These are phyloP conservation scores for Scheffersomyces lignicola DNA, from an alignment of 1,139 yeast species.

Conservation along the genomic window DNA sequence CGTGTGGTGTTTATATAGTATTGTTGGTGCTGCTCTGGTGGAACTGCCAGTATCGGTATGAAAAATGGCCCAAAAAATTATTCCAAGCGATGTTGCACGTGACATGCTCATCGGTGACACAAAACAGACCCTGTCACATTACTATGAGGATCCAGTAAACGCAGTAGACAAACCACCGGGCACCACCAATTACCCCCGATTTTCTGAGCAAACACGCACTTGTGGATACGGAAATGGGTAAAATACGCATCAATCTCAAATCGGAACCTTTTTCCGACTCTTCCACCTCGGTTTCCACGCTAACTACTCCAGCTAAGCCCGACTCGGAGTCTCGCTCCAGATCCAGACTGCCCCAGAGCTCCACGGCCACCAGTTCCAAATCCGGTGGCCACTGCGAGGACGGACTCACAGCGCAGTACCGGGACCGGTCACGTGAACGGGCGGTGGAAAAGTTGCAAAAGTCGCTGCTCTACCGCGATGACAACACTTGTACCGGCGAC, in stretches of 20 bases:
- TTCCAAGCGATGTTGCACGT: slow-evolving; percentile 5
- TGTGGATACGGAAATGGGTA: slow-evolving; percentile 2
- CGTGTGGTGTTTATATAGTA: too few relatives aligned
- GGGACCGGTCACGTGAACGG: slow-evolving; percentile 13
- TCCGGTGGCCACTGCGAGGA: too few relatives aligned
- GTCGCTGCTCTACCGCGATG: slow-evolving; percentile 16
- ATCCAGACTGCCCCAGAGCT: slow-evolving; percentile 22
- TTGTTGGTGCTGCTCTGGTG: too few relatives aligned
- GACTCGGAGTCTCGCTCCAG: slow-evolving; percentile 17
- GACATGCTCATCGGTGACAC: neutral
- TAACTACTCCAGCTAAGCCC: neutral
- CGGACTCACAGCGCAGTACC: slow-evolving; percentile 6
- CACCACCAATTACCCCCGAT: too few relatives aligned
- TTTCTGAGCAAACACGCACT: too few relatives aligned
- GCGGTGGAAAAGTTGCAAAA: slow-evolving; percentile 16
- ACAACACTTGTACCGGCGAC: slow-evolving; percentile 16
- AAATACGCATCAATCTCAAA: neutral
- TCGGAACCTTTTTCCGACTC: neutral
- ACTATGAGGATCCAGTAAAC: too few relatives aligned
- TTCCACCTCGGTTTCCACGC: neutral
- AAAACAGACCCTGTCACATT: too few relatives aligned
- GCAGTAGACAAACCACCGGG: too few relatives aligned
- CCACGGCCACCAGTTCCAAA: neutral
- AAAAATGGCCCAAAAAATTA: slow-evolving; percentile 2
- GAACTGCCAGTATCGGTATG: too few relatives aligned